Conservation (phyloP, 1,139 yeast genomes). For the Spencermartinsiella ligniputridi region DNA sequence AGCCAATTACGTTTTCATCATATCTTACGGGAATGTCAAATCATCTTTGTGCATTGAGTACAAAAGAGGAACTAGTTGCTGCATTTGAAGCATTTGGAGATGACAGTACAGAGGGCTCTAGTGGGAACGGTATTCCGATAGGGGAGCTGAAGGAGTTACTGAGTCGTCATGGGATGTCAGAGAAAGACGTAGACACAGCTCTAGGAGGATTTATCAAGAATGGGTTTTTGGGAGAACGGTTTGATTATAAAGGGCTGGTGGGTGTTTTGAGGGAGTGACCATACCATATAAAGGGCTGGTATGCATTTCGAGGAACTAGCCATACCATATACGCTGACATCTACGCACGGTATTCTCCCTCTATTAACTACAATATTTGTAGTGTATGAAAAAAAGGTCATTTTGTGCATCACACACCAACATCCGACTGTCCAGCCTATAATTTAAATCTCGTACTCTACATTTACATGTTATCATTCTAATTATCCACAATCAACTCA, state of each 20-base stretch:
- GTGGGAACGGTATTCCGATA: conserved; percentile 20
- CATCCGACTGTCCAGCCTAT: too few relatives aligned
- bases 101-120: conserved; percentile 27
- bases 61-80: conserved; percentile 52
- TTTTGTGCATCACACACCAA: too few relatives aligned
- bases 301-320: too few relatives aligned
- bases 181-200: conserved; percentile 48
- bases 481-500: conserved; percentile 87
- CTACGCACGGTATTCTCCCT: too few relatives aligned
- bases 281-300: too few relatives aligned
- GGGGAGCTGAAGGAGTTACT: conserved; percentile 46
- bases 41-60: conserved; percentile 55
- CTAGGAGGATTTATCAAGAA: conserved; percentile 53
- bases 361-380: too few relatives aligned
- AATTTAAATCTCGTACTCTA: too few relatives aligned
- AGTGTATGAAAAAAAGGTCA: too few relatives aligned
- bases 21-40: conserved; percentile 66
- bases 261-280: conserved; percentile 14
- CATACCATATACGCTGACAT: too few relatives aligned
- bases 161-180: conserved; percentile 50
- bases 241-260: conserved; percentile 49
- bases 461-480: conserved; percentile 13
- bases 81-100: conserved; percentile 61
- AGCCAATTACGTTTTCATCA: conserved; percentile 62
- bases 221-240: conserved; percentile 58